A percentile compares a stretch with the other conserved stretches of the same genome.
phyloP scores from a whole-genome alignment of 139 green algal species.

The Ettlia oleoabundans region DNA sequence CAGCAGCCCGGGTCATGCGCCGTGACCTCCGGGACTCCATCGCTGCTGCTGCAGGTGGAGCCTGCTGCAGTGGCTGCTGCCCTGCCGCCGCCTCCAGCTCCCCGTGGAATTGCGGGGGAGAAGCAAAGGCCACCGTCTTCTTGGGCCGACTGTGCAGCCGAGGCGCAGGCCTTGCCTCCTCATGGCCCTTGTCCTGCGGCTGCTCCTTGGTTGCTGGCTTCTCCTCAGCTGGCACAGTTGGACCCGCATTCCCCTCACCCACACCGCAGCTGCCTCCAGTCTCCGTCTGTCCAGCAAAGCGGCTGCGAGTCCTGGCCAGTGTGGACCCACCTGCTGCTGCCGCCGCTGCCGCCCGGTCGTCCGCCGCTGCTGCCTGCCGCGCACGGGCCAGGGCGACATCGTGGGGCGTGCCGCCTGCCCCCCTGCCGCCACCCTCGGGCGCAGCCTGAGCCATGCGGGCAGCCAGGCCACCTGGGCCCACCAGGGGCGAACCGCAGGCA shows the following conservation, averaged over 20 bases:
- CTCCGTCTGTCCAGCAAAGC: constrained; percentile 11
- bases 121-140: constrained; percentile 27
- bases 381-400: constrained; percentile 53
- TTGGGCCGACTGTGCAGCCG: background rate
- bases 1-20: constrained; percentile 20
- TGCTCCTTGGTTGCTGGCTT: background rate
- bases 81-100: background rate
- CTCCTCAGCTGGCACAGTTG: background rate
- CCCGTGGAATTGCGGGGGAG: background rate
- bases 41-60: background rate
- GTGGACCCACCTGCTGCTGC: background rate
- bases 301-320: constrained; percentile 3
- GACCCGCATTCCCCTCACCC: background rate
- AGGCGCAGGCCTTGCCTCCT: background rate
- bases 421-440: constrained; percentile 23
- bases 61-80: background rate
- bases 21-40: background rate
- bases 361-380: constrained; percentile 37
- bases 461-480: background rate
- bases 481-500: constrained; percentile 28
- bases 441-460: constrained; percentile 26
- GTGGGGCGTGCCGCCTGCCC: constrained; percentile 51
- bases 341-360: constrained; percentile 21
- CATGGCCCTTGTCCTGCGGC: background rate
- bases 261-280: background rate